Evolutionary conservation across 192 early-diverging fungal species (phyloP).

Genomic region (Backusella circina): DNA sequence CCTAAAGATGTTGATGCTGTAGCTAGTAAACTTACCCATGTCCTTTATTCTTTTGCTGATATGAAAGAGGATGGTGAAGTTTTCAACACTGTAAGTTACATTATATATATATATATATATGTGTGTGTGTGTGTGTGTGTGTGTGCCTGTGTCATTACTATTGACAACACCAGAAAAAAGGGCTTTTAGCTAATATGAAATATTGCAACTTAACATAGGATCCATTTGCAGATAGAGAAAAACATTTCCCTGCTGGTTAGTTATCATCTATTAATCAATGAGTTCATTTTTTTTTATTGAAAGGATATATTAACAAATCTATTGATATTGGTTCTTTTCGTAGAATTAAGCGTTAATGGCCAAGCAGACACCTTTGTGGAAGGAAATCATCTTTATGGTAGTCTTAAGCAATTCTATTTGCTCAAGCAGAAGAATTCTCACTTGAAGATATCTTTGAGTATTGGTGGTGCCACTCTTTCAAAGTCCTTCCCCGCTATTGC

Average conservation of each 20-base stretch:
- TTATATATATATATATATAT: background rate
- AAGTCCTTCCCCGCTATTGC: slow-evolving; percentile 67
- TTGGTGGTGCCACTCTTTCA: slow-evolving; percentile 80
- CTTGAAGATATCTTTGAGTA: slow-evolving; percentile 64
- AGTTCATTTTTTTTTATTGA: background rate
- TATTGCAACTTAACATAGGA: slow-evolving; percentile 35
- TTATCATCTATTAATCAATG: background rate
- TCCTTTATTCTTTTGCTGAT: slow-evolving; percentile 80
- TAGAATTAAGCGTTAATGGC: slow-evolving; percentile 27
- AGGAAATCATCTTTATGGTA: slow-evolving; percentile 50
- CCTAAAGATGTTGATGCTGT: slow-evolving; percentile 56
- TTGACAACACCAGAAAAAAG: background rate
- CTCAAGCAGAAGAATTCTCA: slow-evolving; percentile 67
- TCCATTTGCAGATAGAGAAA: slow-evolving; percentile 76
- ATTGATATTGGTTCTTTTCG: background rate
- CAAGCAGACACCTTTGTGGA: slow-evolving; percentile 50
- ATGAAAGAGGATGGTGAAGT: slow-evolving; percentile 60
- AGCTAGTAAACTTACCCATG: slow-evolving; percentile 60
- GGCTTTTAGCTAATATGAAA: background rate
- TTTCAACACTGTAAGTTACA: slow-evolving; percentile 30
- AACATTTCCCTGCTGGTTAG: slow-evolving; percentile 34
- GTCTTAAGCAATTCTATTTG: slow-evolving; percentile 59
- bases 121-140: too few species aligned
- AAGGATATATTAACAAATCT: background rate
- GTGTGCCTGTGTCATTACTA: too few species aligned